These are phyloP conservation scores for Boletus tomentosulus DNA, from an alignment of 768 basidiomycete species.

Conservation along the genomic window DNA sequence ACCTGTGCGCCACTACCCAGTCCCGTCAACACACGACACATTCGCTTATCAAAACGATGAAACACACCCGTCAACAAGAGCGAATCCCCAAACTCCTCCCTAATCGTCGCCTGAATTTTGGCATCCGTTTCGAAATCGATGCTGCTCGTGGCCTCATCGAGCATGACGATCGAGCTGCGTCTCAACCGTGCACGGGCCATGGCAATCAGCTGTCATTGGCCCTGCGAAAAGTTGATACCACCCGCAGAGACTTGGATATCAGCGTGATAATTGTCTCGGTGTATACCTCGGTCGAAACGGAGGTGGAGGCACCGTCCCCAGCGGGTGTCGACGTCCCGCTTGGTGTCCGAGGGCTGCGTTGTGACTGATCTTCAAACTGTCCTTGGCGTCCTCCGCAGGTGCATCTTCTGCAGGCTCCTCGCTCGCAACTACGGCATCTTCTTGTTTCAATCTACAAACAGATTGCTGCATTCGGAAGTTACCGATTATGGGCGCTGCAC, in stretches of 20 bases:
- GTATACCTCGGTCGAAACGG: conserved; percentile 49
- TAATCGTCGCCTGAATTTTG: conserved; percentile 85
- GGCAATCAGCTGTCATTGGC: conserved; percentile 83
- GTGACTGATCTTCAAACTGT: conserved; percentile 44
- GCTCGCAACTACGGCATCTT: too few relatives aligned
- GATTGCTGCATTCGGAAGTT: too few relatives aligned
- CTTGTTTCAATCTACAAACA: neutral
- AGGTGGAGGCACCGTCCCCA: conserved; percentile 38
- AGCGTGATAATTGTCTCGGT: conserved; percentile 55
- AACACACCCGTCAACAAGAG: conserved; percentile 65
- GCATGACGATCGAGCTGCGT: conserved; percentile 66
- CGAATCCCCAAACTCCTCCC: conserved; percentile 77
- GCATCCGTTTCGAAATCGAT: conserved; percentile 86
- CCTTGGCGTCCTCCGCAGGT: neutral
- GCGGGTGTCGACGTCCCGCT: conserved; percentile 43
- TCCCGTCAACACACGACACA: neutral
- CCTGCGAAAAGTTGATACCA: conserved; percentile 88
- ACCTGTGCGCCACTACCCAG: conserved; percentile 55
- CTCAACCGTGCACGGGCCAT: conserved; percentile 79
- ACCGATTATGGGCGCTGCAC: too few relatives aligned
- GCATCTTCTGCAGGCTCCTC: too few relatives aligned
- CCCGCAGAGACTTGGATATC: conserved; percentile 84
- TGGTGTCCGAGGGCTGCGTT: conserved; percentile 45
- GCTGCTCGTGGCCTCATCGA: conserved; percentile 83
- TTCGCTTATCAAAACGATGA: too few relatives aligned